Conservation (phyloP, 495 filamentous ascomycete genomes). For the Aspergillus cavernicola region DNA sequence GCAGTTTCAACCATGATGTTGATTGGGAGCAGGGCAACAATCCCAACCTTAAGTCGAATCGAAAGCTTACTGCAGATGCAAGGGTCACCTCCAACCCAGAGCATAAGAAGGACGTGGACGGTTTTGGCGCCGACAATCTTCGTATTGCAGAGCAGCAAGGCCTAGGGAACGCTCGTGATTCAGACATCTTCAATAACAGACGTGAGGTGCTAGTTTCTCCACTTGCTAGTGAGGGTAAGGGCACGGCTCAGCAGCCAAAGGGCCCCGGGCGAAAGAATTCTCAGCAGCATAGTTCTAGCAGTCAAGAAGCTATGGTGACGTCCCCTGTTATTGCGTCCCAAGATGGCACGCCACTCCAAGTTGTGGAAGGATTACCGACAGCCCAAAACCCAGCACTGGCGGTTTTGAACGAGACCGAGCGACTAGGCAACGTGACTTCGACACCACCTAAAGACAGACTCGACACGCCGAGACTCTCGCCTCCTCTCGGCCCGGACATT, state of each 20-base stretch:
- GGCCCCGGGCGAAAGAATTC: constrained; percentile 23
- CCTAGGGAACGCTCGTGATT: constrained; percentile 60
- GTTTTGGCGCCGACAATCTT: constrained; percentile 69
- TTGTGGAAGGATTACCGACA: constrained; percentile 27
- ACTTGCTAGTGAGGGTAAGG: constrained; percentile 58
- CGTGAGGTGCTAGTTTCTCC: constrained; percentile 63
- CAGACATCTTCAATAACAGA: constrained; percentile 53
- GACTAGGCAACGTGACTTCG: constrained; percentile 57
- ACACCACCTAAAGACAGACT: constrained; percentile 35
- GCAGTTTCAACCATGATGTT: constrained; percentile 83
- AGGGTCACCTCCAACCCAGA: constrained; percentile 59
- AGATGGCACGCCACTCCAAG: constrained; percentile 18
- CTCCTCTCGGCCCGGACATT: constrained; percentile 63
- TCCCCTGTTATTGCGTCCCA: constrained; percentile 47
- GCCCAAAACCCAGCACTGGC: constrained; percentile 66
- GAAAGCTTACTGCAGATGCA: constrained; percentile 58
- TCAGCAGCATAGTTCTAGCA: constrained; percentile 17
- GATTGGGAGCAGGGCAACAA: constrained; percentile 65
- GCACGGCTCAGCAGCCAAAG: constrained; percentile 49
- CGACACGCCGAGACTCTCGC: constrained; percentile 41
- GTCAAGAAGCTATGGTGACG: constrained; percentile 37
- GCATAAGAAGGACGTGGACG: constrained; percentile 73
- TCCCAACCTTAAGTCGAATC: constrained; percentile 56
- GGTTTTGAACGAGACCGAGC: constrained; percentile 71
- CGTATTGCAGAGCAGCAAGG: constrained; percentile 54